A percentile compares a stretch with the other conserved stretches of the same genome.
Evolutionary conservation across 2,329 filamentous ascomycete species (phyloP).

Genomic region (Nemania bipapillata): DNA sequence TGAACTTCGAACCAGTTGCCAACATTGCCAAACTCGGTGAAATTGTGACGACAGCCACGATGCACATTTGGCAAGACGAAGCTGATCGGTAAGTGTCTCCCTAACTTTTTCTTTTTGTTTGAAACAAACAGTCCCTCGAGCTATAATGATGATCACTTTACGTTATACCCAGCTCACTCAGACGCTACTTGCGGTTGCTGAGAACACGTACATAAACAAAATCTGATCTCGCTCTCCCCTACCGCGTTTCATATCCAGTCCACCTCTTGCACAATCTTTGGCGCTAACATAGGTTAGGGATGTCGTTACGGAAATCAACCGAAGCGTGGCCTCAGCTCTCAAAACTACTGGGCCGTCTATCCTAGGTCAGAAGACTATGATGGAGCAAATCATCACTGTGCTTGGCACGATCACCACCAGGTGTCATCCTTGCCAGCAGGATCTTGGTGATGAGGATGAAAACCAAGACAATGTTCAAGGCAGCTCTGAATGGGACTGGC

Average conservation of each 20-base stretch:
- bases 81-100: slow-evolving; percentile 82
- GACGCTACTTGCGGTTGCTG: slow-evolving; percentile 90
- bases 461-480: slow-evolving; percentile 76
- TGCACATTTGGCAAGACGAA: slow-evolving; percentile 88
- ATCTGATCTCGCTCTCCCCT: slow-evolving; percentile 53
- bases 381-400: slow-evolving; percentile 80
- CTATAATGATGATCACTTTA: slow-evolving; percentile 82
- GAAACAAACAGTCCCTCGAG: no score
- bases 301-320: slow-evolving; percentile 94
- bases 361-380: slow-evolving; percentile 75
- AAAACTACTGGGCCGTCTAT: slow-evolving; percentile 91
- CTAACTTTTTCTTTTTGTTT: neutral
- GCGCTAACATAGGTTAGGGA: slow-evolving; percentile 64
- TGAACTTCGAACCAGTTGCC: slow-evolving; percentile 79
- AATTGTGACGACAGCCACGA: slow-evolving; percentile 83
- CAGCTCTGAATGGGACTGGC: slow-evolving; percentile 96
- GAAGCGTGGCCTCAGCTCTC: slow-evolving; percentile 87
- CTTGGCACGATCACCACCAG: slow-evolving; percentile 84
- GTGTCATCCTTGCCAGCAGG: slow-evolving; percentile 91
- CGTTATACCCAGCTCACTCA: slow-evolving; percentile 99
- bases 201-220: slow-evolving; percentile 76
- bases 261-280: neutral
- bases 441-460: slow-evolving; percentile 84
- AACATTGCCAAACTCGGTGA: slow-evolving; percentile 87
- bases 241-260: neutral